Conservation (phyloP, 2,329 filamentous ascomycete genomes). For the Gaeumannomyces tritici region DNA sequence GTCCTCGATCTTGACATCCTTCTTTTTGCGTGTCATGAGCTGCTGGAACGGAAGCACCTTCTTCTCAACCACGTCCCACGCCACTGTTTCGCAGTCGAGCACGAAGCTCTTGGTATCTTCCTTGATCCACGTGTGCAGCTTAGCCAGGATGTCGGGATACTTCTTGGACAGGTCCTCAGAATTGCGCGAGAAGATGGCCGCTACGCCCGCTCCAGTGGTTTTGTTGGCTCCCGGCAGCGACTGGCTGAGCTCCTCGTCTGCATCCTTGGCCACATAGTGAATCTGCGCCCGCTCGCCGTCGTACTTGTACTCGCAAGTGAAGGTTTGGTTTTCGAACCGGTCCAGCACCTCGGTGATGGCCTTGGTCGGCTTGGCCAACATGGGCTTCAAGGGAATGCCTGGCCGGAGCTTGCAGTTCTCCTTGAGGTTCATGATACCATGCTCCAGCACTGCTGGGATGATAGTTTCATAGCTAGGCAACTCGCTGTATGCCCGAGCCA, state of each 20-base stretch:
- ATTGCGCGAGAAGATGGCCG: conserved; percentile 93
- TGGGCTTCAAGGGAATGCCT: conserved; percentile 91
- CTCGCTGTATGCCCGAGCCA: conserved; percentile 47
- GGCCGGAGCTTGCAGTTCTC: conserved; percentile 87
- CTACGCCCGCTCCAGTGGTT: conserved; percentile 62
- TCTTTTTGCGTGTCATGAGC: conserved; percentile 94
- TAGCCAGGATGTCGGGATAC: conserved; percentile 89
- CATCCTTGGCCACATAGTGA: conserved; percentile 83
- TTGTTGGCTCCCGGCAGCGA: conserved; percentile 50
- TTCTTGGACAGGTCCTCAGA: conserved; percentile 96
- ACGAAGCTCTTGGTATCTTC: conserved; percentile 88
- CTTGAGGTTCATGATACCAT: conserved; percentile 74
- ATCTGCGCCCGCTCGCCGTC: conserved; percentile 98
- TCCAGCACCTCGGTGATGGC: conserved; percentile 96
- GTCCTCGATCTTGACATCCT: conserved; percentile 91
- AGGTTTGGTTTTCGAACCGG: conserved; percentile 88
- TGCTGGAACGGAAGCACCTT: conserved; percentile 96
- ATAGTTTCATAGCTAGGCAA: conserved; percentile 93
- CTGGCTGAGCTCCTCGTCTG: conserved; percentile 58
- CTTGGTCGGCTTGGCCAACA: conserved; percentile 97
- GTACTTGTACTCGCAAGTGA: conserved; percentile 99
- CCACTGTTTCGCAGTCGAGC: conserved; percentile 95
- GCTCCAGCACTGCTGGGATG: conserved; percentile 76
- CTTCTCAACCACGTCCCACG: conserved; percentile 91
- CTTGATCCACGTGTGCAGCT: conserved; percentile 84